Conservation (phyloP, 495 filamentous ascomycete genomes). For the Podospora australis region DNA sequence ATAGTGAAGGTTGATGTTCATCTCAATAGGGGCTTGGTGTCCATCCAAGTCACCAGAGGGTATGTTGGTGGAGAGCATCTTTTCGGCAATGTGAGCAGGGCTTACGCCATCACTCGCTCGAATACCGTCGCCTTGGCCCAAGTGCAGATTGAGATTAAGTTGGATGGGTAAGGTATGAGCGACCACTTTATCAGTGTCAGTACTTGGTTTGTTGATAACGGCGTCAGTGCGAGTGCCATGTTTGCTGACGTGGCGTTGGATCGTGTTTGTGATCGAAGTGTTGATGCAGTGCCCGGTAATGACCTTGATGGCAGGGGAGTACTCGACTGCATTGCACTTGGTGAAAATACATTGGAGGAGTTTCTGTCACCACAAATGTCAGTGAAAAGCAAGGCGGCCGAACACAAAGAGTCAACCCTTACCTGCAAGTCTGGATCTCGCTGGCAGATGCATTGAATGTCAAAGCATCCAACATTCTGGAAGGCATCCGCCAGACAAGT, state of each 20-base stretch:
- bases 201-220: slow-evolving; percentile 21
- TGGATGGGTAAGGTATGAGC: slow-evolving; percentile 7
- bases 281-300: slow-evolving; percentile 32
- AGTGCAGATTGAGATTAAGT: slow-evolving; percentile 11
- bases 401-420: not conserved
- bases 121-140: slow-evolving; percentile 3
- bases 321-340: slow-evolving; percentile 20
- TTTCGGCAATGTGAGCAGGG: slow-evolving; percentile 1
- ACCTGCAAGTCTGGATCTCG: slow-evolving; percentile 15
- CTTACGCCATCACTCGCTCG: not conserved
- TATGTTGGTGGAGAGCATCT: not conserved
- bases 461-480: not conserved
- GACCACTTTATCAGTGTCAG: slow-evolving; percentile 27
- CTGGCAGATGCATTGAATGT: slow-evolving; percentile 13
- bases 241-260: slow-evolving; percentile 29
- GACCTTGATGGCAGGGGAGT: slow-evolving; percentile 13
- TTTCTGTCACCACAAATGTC: slow-evolving; percentile 5
- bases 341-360: slow-evolving; percentile 20
- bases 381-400: not conserved
- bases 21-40: slow-evolving; percentile 10
- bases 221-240: slow-evolving; percentile 22
- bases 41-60: not conserved
- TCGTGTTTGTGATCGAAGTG: slow-evolving; percentile 19
- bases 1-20: slow-evolving; percentile 23
- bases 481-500: slow-evolving; percentile 7